A percentile compares a stretch with the other conserved stretches of the same genome.
Evolutionary conservation across 2,329 filamentous ascomycete species (phyloP).

Genomic region (Fusarium gaditjirri): DNA sequence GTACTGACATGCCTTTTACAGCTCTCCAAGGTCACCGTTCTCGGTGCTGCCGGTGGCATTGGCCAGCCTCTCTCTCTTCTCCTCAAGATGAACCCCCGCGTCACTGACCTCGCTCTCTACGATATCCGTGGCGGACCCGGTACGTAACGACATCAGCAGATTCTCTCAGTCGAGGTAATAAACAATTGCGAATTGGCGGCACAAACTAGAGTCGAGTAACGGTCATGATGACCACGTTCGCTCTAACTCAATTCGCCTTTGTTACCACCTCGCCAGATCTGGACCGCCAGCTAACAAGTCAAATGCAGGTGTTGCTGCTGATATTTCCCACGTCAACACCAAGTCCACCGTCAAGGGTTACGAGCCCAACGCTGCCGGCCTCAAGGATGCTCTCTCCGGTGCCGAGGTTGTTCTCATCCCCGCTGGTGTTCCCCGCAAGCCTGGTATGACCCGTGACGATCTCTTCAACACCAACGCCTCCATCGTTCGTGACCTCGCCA

Average conservation of each 20-base stretch:
- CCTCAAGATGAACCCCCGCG: constrained; percentile 97
- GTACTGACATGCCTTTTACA: constrained; percentile 53
- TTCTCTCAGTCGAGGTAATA: neutral
- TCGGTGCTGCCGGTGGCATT: constrained; percentile 97
- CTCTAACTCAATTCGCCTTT: constrained; percentile 2
- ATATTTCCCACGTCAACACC: constrained; percentile 99
- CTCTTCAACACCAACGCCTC: constrained; percentile 99
- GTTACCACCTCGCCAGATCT: constrained; percentile 30
- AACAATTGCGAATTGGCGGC: constrained; percentile 7
- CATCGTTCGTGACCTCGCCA: constrained; percentile 98
- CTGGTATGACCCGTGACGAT: constrained; percentile 99
- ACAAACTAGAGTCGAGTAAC: neutral
- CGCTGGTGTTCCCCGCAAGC: constrained; percentile 98
- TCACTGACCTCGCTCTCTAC: constrained; percentile 94
- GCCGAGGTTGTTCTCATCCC: constrained; percentile 97
- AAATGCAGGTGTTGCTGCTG: constrained; percentile 88
- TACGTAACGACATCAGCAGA: constrained; percentile 58
- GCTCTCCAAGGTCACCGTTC: constrained; percentile 97
- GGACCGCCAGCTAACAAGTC: constrained; percentile 32
- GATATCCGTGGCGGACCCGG: constrained; percentile 95
- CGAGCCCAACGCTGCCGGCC: constrained; percentile 78
- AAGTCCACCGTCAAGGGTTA: constrained; percentile 95
- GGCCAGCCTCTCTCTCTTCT: constrained; percentile 97
- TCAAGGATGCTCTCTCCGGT: constrained; percentile 82
- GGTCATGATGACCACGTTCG: neutral